A percentile compares a stretch with the other conserved stretches of the same genome.
Conservation (phyloP, 2,329 filamentous ascomycete species). For the Coniochaeta sp. region DNA sequence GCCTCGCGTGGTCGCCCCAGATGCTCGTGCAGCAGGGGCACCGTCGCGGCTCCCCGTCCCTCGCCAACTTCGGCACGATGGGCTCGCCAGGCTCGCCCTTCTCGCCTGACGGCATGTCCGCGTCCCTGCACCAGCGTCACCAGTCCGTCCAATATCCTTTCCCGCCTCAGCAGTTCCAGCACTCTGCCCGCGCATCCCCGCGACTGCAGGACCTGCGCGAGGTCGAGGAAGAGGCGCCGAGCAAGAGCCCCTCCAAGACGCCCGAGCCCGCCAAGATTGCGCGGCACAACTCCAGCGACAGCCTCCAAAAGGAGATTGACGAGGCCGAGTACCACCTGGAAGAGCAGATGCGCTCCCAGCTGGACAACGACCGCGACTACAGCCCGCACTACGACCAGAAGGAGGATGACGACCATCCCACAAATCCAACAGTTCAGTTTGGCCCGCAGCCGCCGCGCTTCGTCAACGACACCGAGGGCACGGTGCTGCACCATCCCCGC, state of each 20-base stretch:
- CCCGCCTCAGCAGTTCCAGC: constrained; percentile 50
- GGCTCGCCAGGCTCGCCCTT: constrained; percentile 61
- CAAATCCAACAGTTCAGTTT: constrained; percentile 41
- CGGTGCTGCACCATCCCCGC: constrained; percentile 62
- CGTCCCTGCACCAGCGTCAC: constrained; percentile 44
- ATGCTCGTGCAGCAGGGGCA: constrained; percentile 44
- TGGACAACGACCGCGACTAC: constrained; percentile 68
- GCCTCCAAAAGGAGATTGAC: constrained; percentile 76
- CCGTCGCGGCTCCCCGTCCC: constrained; percentile 57
- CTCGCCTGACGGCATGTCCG: constrained; percentile 41
- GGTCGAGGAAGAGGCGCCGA: constrained; percentile 56
- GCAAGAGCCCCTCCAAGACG: constrained; percentile 46
- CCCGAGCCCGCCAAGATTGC: constrained; percentile 41
- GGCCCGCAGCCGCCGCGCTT: constrained; percentile 39
- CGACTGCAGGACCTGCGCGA: constrained; percentile 67
- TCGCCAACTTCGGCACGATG: constrained; percentile 45
- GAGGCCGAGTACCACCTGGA: constrained; percentile 81
- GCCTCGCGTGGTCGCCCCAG: constrained; percentile 45
- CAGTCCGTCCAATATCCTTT: constrained; percentile 53
- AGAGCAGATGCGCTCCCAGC: constrained; percentile 68
- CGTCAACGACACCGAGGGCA: constrained; percentile 43
- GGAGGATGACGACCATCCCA: constrained; percentile 26
- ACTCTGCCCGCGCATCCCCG: constrained; percentile 48
- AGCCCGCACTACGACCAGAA: constrained; percentile 49
- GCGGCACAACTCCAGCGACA: constrained; percentile 66